A percentile compares a stretch with the other conserved stretches of the same genome.
phyloP scores from a whole-genome alignment of 306 rosid genomes.

The Lathyrus tuberosus region DNA sequence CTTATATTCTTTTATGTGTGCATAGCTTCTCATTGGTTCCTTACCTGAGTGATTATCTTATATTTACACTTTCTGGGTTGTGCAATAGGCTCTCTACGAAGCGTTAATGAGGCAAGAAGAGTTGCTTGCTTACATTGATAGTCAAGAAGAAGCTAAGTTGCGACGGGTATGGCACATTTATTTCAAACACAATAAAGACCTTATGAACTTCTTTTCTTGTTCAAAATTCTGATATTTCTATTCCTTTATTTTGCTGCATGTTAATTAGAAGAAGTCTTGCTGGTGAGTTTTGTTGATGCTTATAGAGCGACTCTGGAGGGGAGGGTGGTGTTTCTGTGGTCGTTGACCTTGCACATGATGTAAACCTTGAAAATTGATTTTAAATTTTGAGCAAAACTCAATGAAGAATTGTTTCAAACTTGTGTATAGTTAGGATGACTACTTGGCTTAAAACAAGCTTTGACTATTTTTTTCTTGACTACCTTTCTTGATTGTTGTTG shows the following conservation, averaged over 20 bases:
- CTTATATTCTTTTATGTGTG: constrained; percentile 3
- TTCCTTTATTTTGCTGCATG: constrained; percentile 36
- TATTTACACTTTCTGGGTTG: constrained; percentile 28
- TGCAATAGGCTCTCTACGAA: constrained; percentile 77
- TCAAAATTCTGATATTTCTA: constrained; percentile 33
- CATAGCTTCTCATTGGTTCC: constrained; percentile 21
- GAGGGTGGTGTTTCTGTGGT: constrained; percentile 32
- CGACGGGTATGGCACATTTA: constrained; percentile 60
- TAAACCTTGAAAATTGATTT: constrained; percentile 35
- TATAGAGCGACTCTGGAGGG: constrained; percentile 34
- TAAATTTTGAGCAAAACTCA: constrained; percentile 26
- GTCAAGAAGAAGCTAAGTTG: constrained; percentile 77
- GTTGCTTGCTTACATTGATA: constrained; percentile 81
- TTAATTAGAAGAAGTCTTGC: constrained; percentile 80
- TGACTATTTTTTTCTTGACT: no score
- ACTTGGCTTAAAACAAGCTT: constrained; percentile 10
- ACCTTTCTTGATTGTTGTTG: no score
- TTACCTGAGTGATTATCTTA: constrained; percentile 24
- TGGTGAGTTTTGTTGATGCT: constrained; percentile 57
- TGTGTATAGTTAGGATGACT: constrained; percentile 40
- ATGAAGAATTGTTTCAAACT: constrained; percentile 35
- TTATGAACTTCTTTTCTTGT: not conserved
- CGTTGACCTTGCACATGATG: constrained; percentile 32
- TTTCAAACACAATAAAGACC: constrained; percentile 1
- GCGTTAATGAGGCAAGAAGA: constrained; percentile 97